Evolutionary conservation across 305 asterid genomes (phyloP).

Genomic region (Rubia balearica): DNA sequence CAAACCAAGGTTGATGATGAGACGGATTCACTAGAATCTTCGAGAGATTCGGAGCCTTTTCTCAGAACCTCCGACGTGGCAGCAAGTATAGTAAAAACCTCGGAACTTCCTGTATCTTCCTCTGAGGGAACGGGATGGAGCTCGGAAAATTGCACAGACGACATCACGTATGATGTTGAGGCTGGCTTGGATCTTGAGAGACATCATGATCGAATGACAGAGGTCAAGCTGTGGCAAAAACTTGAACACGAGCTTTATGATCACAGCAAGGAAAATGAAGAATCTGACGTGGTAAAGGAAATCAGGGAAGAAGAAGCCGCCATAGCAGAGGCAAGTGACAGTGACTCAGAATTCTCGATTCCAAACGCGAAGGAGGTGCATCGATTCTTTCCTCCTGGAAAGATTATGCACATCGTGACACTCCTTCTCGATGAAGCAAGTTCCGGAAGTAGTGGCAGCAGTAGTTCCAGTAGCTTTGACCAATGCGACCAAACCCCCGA

Average conservation of each 20-base stretch:
- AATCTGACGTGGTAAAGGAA: constrained; percentile 49
- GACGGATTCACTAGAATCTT: constrained; percentile 34
- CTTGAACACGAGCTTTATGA: constrained; percentile 81
- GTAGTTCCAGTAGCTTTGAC: constrained; percentile 26
- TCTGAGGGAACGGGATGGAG: constrained; percentile 25
- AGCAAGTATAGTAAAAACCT: constrained; percentile 20
- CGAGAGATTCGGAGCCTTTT: constrained; percentile 45
- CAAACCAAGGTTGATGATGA: constrained; percentile 27
- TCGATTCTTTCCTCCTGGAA: constrained; percentile 86
- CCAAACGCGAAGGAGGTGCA: constrained; percentile 76
- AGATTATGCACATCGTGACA: constrained; percentile 78
- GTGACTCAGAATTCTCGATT: constrained; percentile 34
- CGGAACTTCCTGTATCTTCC: constrained; percentile 47
- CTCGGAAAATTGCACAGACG: constrained; percentile 27
- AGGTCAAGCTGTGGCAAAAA: constrained; percentile 90
- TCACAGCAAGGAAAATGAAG: constrained; percentile 31
- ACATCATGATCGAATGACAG: constrained; percentile 68
- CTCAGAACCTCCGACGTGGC: constrained; percentile 37
- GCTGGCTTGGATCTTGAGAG: constrained; percentile 38
- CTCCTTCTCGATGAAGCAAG: constrained; percentile 36
- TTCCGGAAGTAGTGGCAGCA: constrained; percentile 24
- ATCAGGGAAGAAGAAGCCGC: constrained; percentile 82
- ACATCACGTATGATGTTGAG: constrained; percentile 27
- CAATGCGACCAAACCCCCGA: constrained; percentile 24
- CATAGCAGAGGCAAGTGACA: constrained; percentile 53